These are phyloP conservation scores for Agapanthus africanus DNA, from an alignment of 106 monocot genomes.

Conservation along the genomic window DNA sequence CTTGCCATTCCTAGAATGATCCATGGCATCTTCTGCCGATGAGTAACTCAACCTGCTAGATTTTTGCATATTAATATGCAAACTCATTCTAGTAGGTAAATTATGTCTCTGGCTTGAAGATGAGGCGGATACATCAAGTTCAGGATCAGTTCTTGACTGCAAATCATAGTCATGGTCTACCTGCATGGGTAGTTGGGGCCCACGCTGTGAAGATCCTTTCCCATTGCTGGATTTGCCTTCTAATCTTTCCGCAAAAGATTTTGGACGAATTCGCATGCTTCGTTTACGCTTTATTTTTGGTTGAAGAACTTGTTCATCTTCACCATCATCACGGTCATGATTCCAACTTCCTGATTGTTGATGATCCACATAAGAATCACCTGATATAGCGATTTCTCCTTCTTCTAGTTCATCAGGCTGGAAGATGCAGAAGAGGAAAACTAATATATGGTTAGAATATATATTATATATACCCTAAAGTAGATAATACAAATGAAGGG, in stretches of 20 bases:
- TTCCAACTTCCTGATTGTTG: conserved; percentile 63
- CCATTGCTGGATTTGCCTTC: conserved; percentile 45
- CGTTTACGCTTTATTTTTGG: conserved; percentile 85
- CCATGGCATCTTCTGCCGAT: conserved; percentile 38
- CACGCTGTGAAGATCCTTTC: conserved; percentile 18
- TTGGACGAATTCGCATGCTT: conserved; percentile 69
- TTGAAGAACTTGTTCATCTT: conserved; percentile 76
- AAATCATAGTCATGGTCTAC: conserved; percentile 27
- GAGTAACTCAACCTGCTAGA: conserved; percentile 40
- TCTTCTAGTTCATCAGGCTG: conserved; percentile 87
- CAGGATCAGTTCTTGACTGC: conserved; percentile 29
- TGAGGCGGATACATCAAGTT: conserved; percentile 20
- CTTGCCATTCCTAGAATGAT: conserved; percentile 50
- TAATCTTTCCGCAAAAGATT: conserved; percentile 34
- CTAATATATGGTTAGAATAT: background rate
- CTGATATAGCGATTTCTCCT: conserved; percentile 88
- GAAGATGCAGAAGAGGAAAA: conserved; percentile 7
- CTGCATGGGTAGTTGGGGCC: conserved; percentile 21
- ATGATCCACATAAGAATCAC: conserved; percentile 65
- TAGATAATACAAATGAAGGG: background rate
- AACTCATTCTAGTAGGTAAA: conserved; percentile 43
- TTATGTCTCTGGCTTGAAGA: conserved; percentile 38
- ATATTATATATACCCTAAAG: too few relatives aligned
- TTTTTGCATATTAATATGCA: conserved; percentile 25
- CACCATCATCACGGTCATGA: conserved; percentile 62